Evolutionary conservation across 441 rosid genomes (phyloP), one percentile per base, ranked within the genome.

Genomic region (Mallotus repandus): DNA sequence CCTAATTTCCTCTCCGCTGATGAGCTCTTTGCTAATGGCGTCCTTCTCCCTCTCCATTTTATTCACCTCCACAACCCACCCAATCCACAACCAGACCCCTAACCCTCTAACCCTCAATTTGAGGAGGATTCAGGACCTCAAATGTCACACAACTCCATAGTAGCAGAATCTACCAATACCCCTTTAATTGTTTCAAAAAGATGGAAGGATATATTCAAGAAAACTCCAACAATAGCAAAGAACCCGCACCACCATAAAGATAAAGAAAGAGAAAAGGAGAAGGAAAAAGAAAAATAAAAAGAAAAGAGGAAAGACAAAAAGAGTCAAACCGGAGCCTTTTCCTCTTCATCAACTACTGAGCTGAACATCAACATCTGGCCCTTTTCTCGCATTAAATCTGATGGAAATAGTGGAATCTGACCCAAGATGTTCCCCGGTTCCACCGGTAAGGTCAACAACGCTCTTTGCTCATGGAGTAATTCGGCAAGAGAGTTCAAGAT

Each of bases 291-390:
- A 5, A 61, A 14, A 7, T 32, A 68, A 41, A 68, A 10, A 45
- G 81, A 81, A 52, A 88, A 77, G 76, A 84, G 80, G 80, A 85
- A 69, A 38, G 82, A 83, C 68, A 88, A 76, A 68, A 84, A 61
- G 64, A 72, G 75, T 63, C 85, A 74, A 69, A 71, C 71, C 32
- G 86, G 86, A 63, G 79, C 80, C 72, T 16, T 87, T 14, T 74
- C 81, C 5, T 38, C 41, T 4, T 55, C 29, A 1, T 56, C 32
- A 7, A 19, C 32, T 21, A 85, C 95, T 0, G 97, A 90, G 86
- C 77, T 94, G 57, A 92, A 92, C 49, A 94, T 94, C 74, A 88
- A 94, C 78, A 80, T 94, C 15, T 94, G 97, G 98, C 97, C 97
- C 16, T 94, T 94, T 78, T 87, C 92, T 7, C 77, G 94, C 76